Evolutionary conservation across 2,329 filamentous ascomycete species (phyloP).

Genomic region (Tolypocladium tropicale): DNA sequence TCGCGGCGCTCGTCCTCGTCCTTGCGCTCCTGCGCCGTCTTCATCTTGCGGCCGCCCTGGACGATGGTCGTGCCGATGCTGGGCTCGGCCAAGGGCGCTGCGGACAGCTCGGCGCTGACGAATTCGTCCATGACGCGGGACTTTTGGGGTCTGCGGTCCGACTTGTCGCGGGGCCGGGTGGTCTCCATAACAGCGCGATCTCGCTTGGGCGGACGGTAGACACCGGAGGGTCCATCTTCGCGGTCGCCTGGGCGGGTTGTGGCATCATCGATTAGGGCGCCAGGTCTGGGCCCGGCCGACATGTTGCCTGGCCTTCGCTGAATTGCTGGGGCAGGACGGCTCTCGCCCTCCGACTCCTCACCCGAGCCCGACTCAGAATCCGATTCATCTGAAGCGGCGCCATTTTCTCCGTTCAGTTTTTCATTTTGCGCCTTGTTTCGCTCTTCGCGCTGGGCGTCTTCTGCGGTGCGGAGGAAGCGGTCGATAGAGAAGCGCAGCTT

Average conservation of each 20-base stretch:
- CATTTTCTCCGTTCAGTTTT: conserved; percentile 14
- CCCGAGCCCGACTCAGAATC: conserved; percentile 18
- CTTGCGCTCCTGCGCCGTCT: conserved; percentile 65
- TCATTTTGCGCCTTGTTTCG: conserved; percentile 20
- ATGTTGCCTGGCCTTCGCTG: conserved; percentile 1
- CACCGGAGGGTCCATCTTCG: conserved; percentile 44
- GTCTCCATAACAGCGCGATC: conserved; percentile 78
- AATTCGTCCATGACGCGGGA: conserved; percentile 90
- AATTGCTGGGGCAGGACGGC: conserved; percentile 21
- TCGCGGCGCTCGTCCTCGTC: conserved; percentile 68
- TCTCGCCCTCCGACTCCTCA: conserved; percentile 24
- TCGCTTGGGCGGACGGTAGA: conserved; percentile 84
- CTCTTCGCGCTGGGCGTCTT: conserved; percentile 51
- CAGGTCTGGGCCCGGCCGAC: conserved; percentile 22
- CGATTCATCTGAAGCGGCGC: conserved; percentile 9
- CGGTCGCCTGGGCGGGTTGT: conserved; percentile 14
- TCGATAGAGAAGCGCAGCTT: conserved; percentile 93
- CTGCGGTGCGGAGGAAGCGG: conserved; percentile 80
- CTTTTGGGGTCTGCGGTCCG: conserved; percentile 52
- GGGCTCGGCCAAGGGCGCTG: conserved; percentile 72
- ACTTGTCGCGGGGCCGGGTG: conserved; percentile 48
- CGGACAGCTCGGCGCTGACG: conserved; percentile 71
- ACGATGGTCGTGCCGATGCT: conserved; percentile 88
- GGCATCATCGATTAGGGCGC: conserved; percentile 21
- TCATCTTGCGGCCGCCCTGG: conserved; percentile 66